Base-by-base conservation (phyloP, 495 filamentous ascomycete genomes). In the Lichina pygmaea region DNA sequence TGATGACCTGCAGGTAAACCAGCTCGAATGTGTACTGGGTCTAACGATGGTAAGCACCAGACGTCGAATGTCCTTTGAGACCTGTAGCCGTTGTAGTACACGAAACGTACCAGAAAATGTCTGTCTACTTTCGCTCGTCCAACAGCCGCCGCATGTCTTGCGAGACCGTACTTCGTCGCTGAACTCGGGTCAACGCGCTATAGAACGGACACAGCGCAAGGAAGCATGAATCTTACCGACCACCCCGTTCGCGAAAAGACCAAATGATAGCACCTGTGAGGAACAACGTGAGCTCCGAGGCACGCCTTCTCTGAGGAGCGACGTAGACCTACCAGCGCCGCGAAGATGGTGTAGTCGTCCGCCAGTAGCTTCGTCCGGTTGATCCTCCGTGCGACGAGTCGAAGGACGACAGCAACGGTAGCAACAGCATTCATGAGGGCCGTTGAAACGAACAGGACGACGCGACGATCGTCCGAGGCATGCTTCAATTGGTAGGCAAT, bases 291-390 rank as follows among this genome's bases (percentile, higher is more conserved):
- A 24, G 24, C 24, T 24, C 24, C 24, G 24, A 24, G 2, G 24
- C 24, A 24, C 4, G 24, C 24, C 24, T 24, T 24, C 24, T 24
- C 24, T 24, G 24, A 30, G 3, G 16, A 5, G 24, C n/a, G 17
- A 31, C 8, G 8, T 6, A 15, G 24, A 38, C 51, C 10, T 49
- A 63, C 61, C 46, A 61, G 42, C 3, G 55, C 60, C 9, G 47
- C 44, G 8, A 62, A 30, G 34, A 61, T 62, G 9, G 53, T 39
- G 48, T 52, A 61, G 44, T 64, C 61, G 47, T 64, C 61, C 12
- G 52, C 50, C 46, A 53, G 48, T 42, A 60, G 43, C 12, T 48
- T 52, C 46, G 52, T 53, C 7, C 52, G 49, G 15, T 59, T 52
- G 24, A 49, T 47, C 0, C 52, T 50, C 6, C 58, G 48, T n/a